Percentiles rank a stretch among this genome's conserved stretches.
These are phyloP conservation scores for Fusarium pseudoanthophilum DNA, from an alignment of 2,329 filamentous ascomycete species.

Conservation along the genomic window DNA sequence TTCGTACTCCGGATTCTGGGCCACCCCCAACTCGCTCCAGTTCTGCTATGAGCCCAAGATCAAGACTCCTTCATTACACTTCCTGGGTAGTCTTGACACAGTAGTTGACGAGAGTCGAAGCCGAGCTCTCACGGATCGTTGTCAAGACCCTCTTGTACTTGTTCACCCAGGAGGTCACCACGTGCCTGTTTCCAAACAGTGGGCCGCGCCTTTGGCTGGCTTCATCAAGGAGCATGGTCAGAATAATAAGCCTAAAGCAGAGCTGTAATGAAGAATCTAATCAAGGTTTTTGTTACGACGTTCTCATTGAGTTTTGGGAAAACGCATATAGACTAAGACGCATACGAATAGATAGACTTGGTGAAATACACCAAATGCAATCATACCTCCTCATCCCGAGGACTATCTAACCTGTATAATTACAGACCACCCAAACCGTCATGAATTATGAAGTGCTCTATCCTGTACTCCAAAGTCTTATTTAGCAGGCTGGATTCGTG, in stretches of 20 bases:
- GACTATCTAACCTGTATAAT: constrained; percentile 51
- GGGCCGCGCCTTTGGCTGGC: constrained; percentile 77
- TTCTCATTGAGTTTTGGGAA: background rate
- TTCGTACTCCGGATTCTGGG: constrained; percentile 80
- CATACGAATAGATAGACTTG: constrained; percentile 41
- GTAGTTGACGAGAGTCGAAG: constrained; percentile 85
- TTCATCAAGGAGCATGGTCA: constrained; percentile 67
- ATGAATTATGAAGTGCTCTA: constrained; percentile 43
- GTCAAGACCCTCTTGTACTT: constrained; percentile 63
- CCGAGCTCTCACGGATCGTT: constrained; percentile 73
- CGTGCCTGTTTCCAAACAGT: constrained; percentile 84
- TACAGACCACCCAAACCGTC: constrained; percentile 48
- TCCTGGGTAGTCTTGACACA: constrained; percentile 84
- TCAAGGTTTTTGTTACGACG: background rate
- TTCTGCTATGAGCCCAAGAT: constrained; percentile 79
- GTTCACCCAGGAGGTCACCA: constrained; percentile 92
- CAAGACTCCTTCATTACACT: constrained; percentile 81
- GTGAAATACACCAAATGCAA: constrained; percentile 40
- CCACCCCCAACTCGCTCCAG: constrained; percentile 68
- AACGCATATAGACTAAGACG: constrained; percentile 30
- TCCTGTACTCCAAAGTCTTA: constrained; percentile 48
- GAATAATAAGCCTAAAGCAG: constrained; percentile 42
- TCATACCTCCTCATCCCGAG: constrained; percentile 48
- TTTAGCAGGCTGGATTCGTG: constrained; percentile 80
- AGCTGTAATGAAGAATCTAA: constrained; percentile 27